Percentiles rank a stretch among this genome's conserved stretches.
phyloP scores from a whole-genome alignment of 306 rosid species.

The Amphicarpaea edgeworthii region DNA sequence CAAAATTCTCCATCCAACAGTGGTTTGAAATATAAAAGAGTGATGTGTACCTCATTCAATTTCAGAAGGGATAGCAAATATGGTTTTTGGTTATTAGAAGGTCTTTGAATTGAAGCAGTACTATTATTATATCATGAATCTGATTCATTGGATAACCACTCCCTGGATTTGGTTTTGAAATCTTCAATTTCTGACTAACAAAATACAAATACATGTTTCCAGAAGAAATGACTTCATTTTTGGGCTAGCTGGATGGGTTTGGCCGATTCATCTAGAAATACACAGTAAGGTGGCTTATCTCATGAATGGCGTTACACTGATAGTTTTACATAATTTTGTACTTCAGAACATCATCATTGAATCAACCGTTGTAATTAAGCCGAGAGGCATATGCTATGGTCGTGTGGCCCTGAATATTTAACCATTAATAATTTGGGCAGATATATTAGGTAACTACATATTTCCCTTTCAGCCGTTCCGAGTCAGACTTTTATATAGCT shows the following conservation, averaged over 20 bases:
- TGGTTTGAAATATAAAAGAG: conserved; percentile 9
- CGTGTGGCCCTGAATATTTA: conserved; percentile 22
- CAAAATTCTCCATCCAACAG: conserved; percentile 40
- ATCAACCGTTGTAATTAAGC: no score
- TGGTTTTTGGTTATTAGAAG: background rate
- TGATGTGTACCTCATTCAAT: conserved; percentile 16
- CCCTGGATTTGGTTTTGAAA: background rate
- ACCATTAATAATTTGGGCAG: background rate
- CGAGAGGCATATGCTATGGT: background rate
- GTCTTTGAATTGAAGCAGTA: background rate
- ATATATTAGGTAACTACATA: conserved; percentile 5
- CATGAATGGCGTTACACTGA: no score
- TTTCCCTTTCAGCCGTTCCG: conserved; percentile 21
- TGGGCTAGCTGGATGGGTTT: background rate
- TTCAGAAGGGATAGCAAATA: conserved; percentile 5
- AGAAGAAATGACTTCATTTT: background rate
- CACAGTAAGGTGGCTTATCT: background rate
- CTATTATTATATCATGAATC: conserved; percentile 12
- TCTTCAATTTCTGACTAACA: background rate
- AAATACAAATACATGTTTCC: background rate
- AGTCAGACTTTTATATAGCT: conserved; percentile 18
- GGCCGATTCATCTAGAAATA: background rate
- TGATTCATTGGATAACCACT: conserved; percentile 13
- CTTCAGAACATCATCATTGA: no score
- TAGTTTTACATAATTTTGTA: no score